Base-by-base conservation (phyloP, 2,329 filamentous ascomycete genomes). In the Diaporthe sp. region DNA sequence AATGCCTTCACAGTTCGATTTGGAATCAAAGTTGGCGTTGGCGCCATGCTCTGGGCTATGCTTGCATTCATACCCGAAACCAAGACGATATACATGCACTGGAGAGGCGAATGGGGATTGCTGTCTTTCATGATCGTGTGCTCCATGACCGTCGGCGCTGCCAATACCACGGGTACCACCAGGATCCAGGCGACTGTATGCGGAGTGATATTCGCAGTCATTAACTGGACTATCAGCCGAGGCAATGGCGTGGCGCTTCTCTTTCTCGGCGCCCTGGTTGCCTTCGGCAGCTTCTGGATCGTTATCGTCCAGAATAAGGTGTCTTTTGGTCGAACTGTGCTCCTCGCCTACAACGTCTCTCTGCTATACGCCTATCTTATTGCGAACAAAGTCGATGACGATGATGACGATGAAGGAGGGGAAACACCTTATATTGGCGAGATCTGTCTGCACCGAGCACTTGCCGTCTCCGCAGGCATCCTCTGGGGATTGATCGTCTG, bases 121-220 rank as follows among this genome's bases (percentile, higher is more conserved):
- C 84, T 99, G 73, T 98, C 95, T 0, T 98, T 98, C 86, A 98
- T 98, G 96, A 92, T 98, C 81, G 97, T 99, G 34, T 98, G 96
- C 82, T 95, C 94, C 51, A 98, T 98, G 95, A 99, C 96, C 0
- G 96, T 98, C 31, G 97, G 97, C 39, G 95, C 97, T 10, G 95
- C 95, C 34, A 99, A 98, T 83, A 98, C 96, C 1, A 98, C 96
- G 0, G 96, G 95, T 5, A 92, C 92, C 81, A 92, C 96, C 67
- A 92, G 97, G 79, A 96, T 98, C 82, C 87, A 95, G 12, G 97
- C 96, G 75, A 99, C 96, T 1, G 88, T 95, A 47, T 88, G 97
- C 51, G 97, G 97, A 25, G 95, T 95, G 9, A 82, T 89, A 1
- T 93, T 93, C 78, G 94, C 96, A 0, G 89, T 96, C 44, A 78